These are phyloP conservation scores for Oenanthe javanica DNA, from an alignment of 140 eudicot genomes.

Conservation along the genomic window DNA sequence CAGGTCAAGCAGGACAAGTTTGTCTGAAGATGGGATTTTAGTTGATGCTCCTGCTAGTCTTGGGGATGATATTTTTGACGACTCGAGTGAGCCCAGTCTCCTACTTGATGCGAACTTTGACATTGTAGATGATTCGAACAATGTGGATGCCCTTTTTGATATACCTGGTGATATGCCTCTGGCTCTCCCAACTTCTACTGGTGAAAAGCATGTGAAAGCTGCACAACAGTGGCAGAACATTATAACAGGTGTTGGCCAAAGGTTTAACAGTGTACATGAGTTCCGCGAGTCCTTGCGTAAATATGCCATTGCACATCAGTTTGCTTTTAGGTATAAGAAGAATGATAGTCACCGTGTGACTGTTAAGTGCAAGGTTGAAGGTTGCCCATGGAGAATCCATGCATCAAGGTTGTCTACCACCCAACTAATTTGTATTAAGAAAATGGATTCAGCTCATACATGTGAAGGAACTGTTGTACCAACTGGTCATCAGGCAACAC, in stretches of 20 bases:
- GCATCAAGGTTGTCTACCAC: conserved; percentile 95
- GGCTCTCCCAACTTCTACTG: conserved; percentile 28
- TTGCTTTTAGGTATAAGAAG: conserved; percentile 78
- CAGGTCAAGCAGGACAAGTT: conserved; percentile 96
- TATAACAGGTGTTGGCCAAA: conserved; percentile 89
- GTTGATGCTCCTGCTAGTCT: conserved; percentile 57
- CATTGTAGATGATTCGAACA: conserved; percentile 41
- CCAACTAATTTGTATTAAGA: conserved; percentile 76
- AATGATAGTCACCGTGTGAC: conserved; percentile 96
- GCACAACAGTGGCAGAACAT: conserved; percentile 87
- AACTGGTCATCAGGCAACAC: conserved; percentile 73
- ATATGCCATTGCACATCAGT: conserved; percentile 77
- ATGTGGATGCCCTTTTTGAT: conserved; percentile 29
- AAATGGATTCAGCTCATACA: conserved; percentile 78
- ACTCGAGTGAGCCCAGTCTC: conserved; percentile 45
- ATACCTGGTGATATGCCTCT: conserved; percentile 32
- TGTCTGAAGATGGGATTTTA: conserved; percentile 67
- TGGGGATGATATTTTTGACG: conserved; percentile 54
- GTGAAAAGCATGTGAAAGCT: conserved; percentile 64
- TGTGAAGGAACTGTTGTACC: conserved; percentile 66
- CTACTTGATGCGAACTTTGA: conserved; percentile 56
- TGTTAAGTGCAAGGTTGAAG: conserved; percentile 74
- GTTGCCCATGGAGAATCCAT: conserved; percentile 96
- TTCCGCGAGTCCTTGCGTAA: conserved; percentile 86
- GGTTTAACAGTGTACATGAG: conserved; percentile 74